Base-by-base conservation (phyloP, 75 land plant genomes). In the Pseudotsuga menziesii region DNA sequence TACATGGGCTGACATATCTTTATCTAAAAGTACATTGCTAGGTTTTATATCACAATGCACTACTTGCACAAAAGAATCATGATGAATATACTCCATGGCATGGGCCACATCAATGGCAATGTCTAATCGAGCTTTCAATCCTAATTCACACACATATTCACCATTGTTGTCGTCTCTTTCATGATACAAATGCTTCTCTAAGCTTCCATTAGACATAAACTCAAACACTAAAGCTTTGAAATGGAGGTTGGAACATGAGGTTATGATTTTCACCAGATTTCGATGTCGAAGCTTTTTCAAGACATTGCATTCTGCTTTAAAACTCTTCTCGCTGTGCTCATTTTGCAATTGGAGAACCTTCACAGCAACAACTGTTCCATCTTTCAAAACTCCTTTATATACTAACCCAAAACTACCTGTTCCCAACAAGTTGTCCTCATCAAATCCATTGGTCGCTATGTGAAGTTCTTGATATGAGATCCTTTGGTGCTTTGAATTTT, bases 21-120 rank as follows among this genome's bases (percentile, higher is more conserved):
- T 67, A 71, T 80, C 85, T 14, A 83, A 71, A 23, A 83, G 82
- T 11, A 83, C 85, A 77, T 80, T 83, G 56, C 79, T 73, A 13
- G 85, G 85, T 61, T 83, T 83, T 8, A 83, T 52, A 80, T 80
- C 85, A 35, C 85, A 76, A 58, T 83, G 82, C 4, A 83, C 71
- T n/a, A 83, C 27, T 11, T 61, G 35, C 39, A 66, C 48, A 7
- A 70, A 32, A 55, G 67, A 80, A n/a, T 83, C 56, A 27, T 58
- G 76, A 56, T 83, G 85, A 19, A 82, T 58, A 61, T 77, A 82
- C 54, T 76, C 83, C 22, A 82, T 32, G 8, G 83, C 83, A 5
- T 59, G 61, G 7, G 83, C 83, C 25, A 82, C 52, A 60, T 77
- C 83, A n/a, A 72, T 58, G 41, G 59, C 77, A 54, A 82, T 77